Evolutionary conservation across 805 yeast genomes (phyloP).

Genomic region (Helenozyma rhizophorensis): DNA sequence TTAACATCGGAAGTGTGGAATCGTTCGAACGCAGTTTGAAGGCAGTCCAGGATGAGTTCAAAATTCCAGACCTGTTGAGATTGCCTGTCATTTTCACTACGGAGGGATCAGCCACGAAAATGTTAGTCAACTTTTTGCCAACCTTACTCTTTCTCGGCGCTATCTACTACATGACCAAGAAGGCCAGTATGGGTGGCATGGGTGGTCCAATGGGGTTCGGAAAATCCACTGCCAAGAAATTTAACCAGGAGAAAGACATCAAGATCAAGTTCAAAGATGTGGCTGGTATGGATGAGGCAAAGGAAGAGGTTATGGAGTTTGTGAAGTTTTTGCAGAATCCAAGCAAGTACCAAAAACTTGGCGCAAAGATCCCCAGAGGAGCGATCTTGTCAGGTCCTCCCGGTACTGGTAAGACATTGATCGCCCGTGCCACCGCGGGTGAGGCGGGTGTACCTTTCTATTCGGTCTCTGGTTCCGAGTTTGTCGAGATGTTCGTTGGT

Average conservation of each 20-base stretch:
- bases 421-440: conserved; percentile 95
- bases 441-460: conserved; percentile 93
- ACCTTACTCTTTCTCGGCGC: conserved; percentile 87
- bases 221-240: conserved; percentile 72
- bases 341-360: conserved; percentile 74
- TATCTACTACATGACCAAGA: conserved; percentile 73
- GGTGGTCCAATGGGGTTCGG: conserved; percentile 75
- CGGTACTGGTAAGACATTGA: conserved; percentile 91
- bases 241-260: conserved; percentile 79
- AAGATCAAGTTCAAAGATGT: conserved; percentile 83
- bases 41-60: conserved; percentile 67
- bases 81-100: conserved; percentile 79
- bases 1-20: conserved; percentile 86
- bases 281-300: conserved; percentile 93
- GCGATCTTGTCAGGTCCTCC: conserved; percentile 94
- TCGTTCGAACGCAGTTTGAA: conserved; percentile 77
- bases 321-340: conserved; percentile 87
- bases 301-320: conserved; percentile 93
- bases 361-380: conserved; percentile 94
- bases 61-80: conserved; percentile 56
- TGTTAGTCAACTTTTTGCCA: conserved; percentile 76
- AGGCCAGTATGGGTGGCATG: conserved; percentile 44
- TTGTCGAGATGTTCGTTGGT: conserved; percentile 96
- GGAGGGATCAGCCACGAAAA: conserved; percentile 62
- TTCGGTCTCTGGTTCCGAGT: conserved; percentile 90